Conservation (phyloP, 352 stramenopile species). For the Globisporangium nagaii region DNA sequence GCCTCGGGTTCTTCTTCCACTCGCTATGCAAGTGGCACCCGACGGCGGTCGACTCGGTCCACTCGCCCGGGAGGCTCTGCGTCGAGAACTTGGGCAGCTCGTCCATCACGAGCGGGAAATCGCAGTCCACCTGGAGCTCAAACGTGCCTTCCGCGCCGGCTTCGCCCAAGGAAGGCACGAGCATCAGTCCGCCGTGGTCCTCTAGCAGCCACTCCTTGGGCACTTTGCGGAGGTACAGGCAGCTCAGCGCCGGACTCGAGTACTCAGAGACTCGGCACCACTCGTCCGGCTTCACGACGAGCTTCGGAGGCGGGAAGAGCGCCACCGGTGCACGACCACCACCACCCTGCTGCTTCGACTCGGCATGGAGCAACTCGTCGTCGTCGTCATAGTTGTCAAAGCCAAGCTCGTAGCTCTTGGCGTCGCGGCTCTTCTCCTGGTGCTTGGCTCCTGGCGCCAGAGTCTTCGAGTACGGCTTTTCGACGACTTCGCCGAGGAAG, state of each 20-base stretch:
- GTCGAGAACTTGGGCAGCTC: constrained; percentile 54
- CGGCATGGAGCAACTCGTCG: constrained; percentile 11
- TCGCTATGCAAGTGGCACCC: constrained; percentile 76
- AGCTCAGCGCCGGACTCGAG: constrained; percentile 39
- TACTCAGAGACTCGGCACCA: constrained; percentile 70
- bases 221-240: constrained; percentile 61
- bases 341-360: constrained; percentile 7
- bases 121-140: constrained; percentile 83
- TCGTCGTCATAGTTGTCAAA: constrained; percentile 3
- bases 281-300: constrained; percentile 72
- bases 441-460: background rate
- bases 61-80: constrained; percentile 78
- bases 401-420: constrained; percentile 8
- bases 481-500: constrained; percentile 60
- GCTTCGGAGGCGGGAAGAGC: constrained; percentile 43
- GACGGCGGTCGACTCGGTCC: constrained; percentile 49
- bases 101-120: constrained; percentile 62
- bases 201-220: constrained; percentile 56
- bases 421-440: constrained; percentile 16
- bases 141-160: constrained; percentile 63
- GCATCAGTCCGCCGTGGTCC: constrained; percentile 44
- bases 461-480: constrained; percentile 36
- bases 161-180: constrained; percentile 78
- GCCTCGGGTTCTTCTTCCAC: constrained; percentile 88
- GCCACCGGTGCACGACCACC: no score